Percentiles rank a stretch among this genome's conserved stretches.
phyloP scores from a whole-genome alignment of 331 rosid genomes.

The Prunus yedoensis region DNA sequence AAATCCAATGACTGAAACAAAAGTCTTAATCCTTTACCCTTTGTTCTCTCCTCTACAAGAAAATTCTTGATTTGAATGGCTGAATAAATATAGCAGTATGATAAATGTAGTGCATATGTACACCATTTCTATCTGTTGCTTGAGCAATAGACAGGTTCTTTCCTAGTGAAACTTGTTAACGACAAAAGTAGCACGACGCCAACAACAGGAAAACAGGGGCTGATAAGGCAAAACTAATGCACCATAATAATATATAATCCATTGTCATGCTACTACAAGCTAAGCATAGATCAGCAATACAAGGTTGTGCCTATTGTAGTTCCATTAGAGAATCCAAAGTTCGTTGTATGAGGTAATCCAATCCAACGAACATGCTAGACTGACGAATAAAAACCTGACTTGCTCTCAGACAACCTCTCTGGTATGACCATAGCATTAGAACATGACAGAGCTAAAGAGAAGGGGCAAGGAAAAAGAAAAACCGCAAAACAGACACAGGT shows the following conservation, averaged over 20 bases:
- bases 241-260: neutral
- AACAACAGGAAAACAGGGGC: neutral
- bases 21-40: neutral
- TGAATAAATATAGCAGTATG: neutral
- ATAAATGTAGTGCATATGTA: no score
- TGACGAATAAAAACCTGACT: slow-evolving; percentile 21
- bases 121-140: neutral
- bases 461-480: slow-evolving; percentile 14
- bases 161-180: slow-evolving; percentile 58
- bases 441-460: neutral
- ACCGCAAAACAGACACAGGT: slow-evolving; percentile 48
- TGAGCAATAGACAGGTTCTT: slow-evolving; percentile 33
- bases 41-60: neutral
- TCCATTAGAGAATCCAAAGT: slow-evolving; percentile 65
- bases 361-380: slow-evolving; percentile 49
- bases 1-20: neutral
- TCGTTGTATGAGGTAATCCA: slow-evolving; percentile 51
- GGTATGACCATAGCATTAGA: neutral
- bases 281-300: neutral
- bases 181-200: neutral
- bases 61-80: neutral
- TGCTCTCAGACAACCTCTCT: slow-evolving; percentile 42
- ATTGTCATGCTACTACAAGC: neutral
- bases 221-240: neutral
- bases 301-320: slow-evolving; percentile 53